Conservation (phyloP, 345 rosid genomes). For the Eucalyptus decipiens region DNA sequence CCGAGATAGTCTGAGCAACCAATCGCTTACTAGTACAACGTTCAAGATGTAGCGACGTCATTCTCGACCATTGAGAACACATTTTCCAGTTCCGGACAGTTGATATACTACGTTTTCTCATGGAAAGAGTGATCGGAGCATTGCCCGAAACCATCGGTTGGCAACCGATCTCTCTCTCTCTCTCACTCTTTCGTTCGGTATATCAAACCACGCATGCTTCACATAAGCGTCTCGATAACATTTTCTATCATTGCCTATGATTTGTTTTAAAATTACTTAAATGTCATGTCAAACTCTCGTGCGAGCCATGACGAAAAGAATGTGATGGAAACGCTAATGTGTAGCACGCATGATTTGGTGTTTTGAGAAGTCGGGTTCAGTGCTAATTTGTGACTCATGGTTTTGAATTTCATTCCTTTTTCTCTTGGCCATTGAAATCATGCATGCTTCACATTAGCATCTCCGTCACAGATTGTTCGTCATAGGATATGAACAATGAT, state of each 20-base stretch:
- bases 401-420: background rate
- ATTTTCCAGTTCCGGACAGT: background rate
- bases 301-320: background rate
- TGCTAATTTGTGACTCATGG: background rate
- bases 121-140: background rate
- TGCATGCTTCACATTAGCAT: background rate
- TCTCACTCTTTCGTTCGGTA: background rate
- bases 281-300: background rate
- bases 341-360: background rate
- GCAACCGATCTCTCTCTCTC: background rate
- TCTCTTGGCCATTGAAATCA: background rate
- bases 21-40: background rate
- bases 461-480: background rate
- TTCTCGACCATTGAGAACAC: background rate
- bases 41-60: background rate
- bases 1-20: background rate
- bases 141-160: background rate
- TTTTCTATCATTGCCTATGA: background rate
- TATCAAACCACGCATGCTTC: background rate
- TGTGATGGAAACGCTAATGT: background rate
- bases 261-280: background rate
- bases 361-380: background rate
- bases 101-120: background rate
- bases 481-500: background rate
- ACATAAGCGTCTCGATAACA: background rate